Evolutionary conservation across 1,284 basidiomycete species (phyloP).

Genomic region (Ganoderma lingzhi): DNA sequence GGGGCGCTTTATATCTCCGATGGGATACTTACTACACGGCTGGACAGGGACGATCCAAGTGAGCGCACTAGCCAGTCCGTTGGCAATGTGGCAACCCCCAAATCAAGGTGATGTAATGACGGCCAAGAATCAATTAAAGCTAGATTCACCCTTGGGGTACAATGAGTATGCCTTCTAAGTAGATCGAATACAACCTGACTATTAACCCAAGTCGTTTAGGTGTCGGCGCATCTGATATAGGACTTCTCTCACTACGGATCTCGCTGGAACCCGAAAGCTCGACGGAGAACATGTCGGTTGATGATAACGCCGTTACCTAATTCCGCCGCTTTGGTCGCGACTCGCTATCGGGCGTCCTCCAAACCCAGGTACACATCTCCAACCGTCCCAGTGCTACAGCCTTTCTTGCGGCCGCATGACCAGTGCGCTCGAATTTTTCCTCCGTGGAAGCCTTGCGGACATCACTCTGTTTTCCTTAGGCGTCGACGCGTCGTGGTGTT

Average conservation of each 20-base stretch:
- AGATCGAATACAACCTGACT: not conserved
- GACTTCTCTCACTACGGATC: constrained; percentile 40
- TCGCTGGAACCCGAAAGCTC: constrained; percentile 39
- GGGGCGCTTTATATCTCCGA: too few species aligned
- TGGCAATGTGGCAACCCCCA: not conserved
- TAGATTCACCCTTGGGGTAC: not conserved
- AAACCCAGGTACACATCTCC: constrained; percentile 32
- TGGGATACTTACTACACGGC: too few species aligned
- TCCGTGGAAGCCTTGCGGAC: constrained; percentile 39
- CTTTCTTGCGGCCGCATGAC: not conserved
- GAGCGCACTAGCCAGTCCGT: too few species aligned
- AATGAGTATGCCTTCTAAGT: not conserved
- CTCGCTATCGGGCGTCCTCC: constrained; percentile 35
- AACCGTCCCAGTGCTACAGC: not conserved
- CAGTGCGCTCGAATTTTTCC: constrained; percentile 32
- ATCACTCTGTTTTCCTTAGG: constrained; percentile 24
- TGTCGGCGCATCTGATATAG: constrained; percentile 33
- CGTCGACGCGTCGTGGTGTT: constrained; percentile 7
- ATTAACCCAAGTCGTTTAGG: constrained; percentile 11
- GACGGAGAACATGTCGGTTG: constrained; percentile 32
- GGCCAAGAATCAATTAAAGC: too few species aligned
- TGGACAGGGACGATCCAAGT: too few species aligned
- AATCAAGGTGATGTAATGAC: not conserved
- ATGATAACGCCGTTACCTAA: constrained; percentile 37
- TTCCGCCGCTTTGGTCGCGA: constrained; percentile 33